Evolutionary conservation across 2,329 filamentous ascomycete species (phyloP).

Genomic region (Sarocladiaceae sp.): DNA sequence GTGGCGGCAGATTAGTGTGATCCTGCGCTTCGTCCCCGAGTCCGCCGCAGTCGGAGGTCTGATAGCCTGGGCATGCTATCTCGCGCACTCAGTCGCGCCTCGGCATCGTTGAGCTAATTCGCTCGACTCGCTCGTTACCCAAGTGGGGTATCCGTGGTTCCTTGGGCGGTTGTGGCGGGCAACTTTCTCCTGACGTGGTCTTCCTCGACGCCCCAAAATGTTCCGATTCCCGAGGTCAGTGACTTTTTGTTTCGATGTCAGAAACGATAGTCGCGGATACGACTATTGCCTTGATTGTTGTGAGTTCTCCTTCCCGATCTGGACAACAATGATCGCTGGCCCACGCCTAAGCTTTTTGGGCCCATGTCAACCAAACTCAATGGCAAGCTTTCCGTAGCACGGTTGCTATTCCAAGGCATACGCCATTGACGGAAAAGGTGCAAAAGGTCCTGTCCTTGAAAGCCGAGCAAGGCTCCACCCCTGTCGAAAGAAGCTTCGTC

Average conservation of each 20-base stretch:
- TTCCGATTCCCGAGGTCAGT: neutral
- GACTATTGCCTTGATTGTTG: neutral
- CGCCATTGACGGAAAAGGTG: neutral
- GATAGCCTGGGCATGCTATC: neutral
- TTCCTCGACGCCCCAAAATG: neutral
- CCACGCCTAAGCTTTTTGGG: neutral
- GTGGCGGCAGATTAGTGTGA: neutral
- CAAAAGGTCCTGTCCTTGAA: slow-evolving; percentile 3
- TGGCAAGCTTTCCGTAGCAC: neutral
- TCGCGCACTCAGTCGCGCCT: neutral
- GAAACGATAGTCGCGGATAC: neutral
- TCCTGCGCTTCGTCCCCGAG: neutral
- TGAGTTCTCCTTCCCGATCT: slow-evolving; percentile 7
- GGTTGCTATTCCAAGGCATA: neutral
- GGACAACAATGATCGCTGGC: neutral
- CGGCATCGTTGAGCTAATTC: neutral
- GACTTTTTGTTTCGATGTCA: neutral
- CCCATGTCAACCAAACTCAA: neutral
- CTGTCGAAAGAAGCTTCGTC: neutral
- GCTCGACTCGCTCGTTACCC: neutral
- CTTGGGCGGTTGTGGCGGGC: neutral
- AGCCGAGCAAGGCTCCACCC: neutral
- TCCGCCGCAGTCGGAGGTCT: neutral
- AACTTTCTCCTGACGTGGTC: neutral
- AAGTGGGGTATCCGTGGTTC: neutral